Percentiles rank a stretch among this genome's conserved stretches.
Evolutionary conservation across 371 early-diverging fungal species (phyloP).

Genomic region (Apophysomyces trapeziformis): DNA sequence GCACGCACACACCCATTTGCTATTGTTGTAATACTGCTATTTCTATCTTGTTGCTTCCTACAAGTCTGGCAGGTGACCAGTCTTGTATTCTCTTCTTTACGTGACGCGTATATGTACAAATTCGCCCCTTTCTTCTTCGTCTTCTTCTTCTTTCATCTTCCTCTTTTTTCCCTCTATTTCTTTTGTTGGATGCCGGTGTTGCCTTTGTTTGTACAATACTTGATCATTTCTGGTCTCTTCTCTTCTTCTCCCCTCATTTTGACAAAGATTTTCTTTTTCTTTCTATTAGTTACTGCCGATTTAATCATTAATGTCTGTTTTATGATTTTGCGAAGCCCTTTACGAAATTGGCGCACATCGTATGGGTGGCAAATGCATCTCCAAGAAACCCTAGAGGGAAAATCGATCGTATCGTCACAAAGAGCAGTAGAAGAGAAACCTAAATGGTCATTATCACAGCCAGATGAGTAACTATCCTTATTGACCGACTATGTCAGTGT

Average conservation of each 20-base stretch:
- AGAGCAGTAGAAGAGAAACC: no score
- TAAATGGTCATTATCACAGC: no score
- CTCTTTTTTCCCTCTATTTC: background rate
- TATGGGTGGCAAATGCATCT: no score
- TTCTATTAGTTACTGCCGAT: background rate
- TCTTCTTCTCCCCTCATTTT: background rate
- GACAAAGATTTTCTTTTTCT: background rate
- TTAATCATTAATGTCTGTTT: background rate
- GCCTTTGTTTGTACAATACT: slow-evolving; percentile 2
- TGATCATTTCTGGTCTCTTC: background rate
- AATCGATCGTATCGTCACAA: no score
- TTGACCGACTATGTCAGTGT: no score
- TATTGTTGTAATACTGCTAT: slow-evolving; percentile 2
- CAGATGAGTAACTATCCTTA: no score
- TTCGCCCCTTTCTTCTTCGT: background rate
- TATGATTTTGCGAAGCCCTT: no score
- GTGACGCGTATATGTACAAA: background rate
- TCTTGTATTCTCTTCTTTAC: background rate
- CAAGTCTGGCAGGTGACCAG: slow-evolving; percentile 5
- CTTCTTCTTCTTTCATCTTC: background rate
- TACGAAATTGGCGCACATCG: no score
- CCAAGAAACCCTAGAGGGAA: no score
- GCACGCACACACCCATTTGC: no score
- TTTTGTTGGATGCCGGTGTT: background rate
- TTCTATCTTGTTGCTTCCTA: slow-evolving; percentile 4